Evolutionary conservation across 1,284 basidiomycete genomes (phyloP).

Genomic region (Moesziomyces globuligerus): DNA sequence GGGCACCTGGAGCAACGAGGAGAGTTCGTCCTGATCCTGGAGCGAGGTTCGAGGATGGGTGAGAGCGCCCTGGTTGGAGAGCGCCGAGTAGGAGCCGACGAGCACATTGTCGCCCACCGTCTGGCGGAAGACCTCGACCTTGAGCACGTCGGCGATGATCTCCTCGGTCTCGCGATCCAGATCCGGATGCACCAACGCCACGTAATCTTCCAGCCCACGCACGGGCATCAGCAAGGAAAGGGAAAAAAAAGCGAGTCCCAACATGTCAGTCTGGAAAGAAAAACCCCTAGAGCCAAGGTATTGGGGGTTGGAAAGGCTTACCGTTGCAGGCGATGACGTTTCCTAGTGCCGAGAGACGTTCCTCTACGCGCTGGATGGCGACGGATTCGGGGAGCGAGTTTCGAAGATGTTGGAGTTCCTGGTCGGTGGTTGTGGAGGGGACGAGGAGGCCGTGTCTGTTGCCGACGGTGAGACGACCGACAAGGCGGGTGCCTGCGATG

Average conservation of each 20-base stretch:
- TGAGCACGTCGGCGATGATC: constrained; percentile 98
- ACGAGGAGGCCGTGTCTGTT: constrained; percentile 89
- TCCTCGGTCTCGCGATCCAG: constrained; percentile 98
- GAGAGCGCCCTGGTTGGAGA: constrained; percentile 95
- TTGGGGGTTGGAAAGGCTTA: constrained; percentile 57
- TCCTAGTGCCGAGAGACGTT: constrained; percentile 92
- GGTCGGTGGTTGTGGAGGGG: constrained; percentile 93
- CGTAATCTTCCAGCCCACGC: constrained; percentile 54
- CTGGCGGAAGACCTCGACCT: constrained; percentile 98
- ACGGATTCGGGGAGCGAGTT: constrained; percentile 94
- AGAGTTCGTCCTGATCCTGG: constrained; percentile 97
- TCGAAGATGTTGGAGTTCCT: constrained; percentile 95
- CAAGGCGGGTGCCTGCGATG: constrained; percentile 92
- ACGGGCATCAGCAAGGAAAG: not conserved
- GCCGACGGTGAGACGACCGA: constrained; percentile 93
- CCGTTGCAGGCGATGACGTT: constrained; percentile 99
- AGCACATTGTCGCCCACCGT: constrained; percentile 96
- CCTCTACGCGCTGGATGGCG: constrained; percentile 94
- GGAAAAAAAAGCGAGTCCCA: not conserved
- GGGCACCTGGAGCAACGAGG: constrained; percentile 91
- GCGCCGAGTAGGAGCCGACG: constrained; percentile 92
- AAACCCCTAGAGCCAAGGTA: no score
- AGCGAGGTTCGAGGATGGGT: constrained; percentile 97
- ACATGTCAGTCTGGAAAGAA: not conserved
- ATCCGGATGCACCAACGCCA: constrained; percentile 75